phyloP scores from a whole-genome alignment of 805 yeast genomes.

The Metschnikowia vanudenii region DNA sequence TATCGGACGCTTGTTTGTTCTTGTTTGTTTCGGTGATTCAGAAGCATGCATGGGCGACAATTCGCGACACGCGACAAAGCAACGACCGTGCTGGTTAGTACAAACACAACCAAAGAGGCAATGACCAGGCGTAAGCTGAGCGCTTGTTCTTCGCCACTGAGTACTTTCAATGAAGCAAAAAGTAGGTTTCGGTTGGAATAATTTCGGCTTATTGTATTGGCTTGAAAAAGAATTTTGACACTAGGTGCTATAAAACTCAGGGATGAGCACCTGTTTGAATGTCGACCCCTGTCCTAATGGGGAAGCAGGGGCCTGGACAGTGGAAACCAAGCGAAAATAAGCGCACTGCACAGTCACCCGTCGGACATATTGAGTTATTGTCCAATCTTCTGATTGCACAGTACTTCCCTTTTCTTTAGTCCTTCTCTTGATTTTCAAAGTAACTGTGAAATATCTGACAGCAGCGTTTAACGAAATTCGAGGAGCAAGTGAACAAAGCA shows the following conservation, averaged over 20 bases:
- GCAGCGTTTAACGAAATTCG: background rate
- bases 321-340: background rate
- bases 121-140: background rate
- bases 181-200: too few species aligned
- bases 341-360: constrained; percentile 5
- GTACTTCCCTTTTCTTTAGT: background rate
- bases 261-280: too few species aligned
- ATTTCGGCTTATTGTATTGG: too few species aligned
- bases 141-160: too few species aligned
- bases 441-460: background rate
- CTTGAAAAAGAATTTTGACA: too few species aligned
- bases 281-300: background rate
- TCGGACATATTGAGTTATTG: background rate
- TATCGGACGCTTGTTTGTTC: background rate
- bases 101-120: background rate
- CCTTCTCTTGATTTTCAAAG: background rate
- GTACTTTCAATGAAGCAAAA: too few species aligned
- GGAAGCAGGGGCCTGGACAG: background rate
- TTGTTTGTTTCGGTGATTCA: background rate
- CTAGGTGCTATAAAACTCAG: too few species aligned
- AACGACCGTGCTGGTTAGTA: background rate
- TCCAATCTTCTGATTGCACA: background rate
- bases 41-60: background rate
- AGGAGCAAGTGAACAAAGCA: background rate
- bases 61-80: background rate